These are phyloP conservation scores for Ascocoryne sarcoides DNA, from an alignment of 2,329 filamentous ascomycete species.

Conservation along the genomic window DNA sequence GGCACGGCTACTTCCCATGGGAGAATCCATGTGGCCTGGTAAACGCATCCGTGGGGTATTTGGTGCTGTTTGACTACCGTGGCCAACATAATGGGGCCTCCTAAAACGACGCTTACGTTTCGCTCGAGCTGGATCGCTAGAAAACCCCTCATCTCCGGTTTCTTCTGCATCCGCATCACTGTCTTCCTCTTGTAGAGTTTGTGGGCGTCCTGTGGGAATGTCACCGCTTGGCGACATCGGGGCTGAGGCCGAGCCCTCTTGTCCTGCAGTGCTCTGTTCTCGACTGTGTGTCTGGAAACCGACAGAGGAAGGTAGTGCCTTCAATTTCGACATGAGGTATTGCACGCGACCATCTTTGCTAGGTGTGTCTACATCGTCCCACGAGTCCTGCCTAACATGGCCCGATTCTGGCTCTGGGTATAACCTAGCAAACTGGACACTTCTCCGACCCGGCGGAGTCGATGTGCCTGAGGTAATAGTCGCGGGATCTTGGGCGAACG, in stretches of 20 bases:
- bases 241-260: conserved; percentile 31
- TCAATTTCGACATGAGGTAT: conserved; percentile 71
- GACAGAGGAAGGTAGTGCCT: conserved; percentile 56
- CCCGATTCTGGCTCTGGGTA: conserved; percentile 39
- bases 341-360: conserved; percentile 52
- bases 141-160: conserved; percentile 66
- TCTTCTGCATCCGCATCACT: conserved; percentile 82
- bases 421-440: conserved; percentile 65
- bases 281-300: conserved; percentile 36
- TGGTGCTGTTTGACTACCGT: conserved; percentile 49
- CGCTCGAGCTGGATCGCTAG: conserved; percentile 38
- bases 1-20: conserved; percentile 24
- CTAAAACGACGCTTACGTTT: conserved; percentile 58
- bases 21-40: conserved; percentile 20
- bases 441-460: conserved; percentile 41
- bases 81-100: conserved; percentile 45
- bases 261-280: conserved; percentile 30
- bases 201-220: conserved; percentile 41
- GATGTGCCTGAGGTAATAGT: conserved; percentile 18
- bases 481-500: conserved; percentile 11
- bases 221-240: conserved; percentile 40
- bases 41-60: conserved; percentile 45
- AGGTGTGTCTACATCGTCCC: conserved; percentile 53
- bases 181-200: conserved; percentile 46
- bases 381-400: conserved; percentile 55